Conservation (phyloP, 345 rosid genomes). For the Eucalyptus curtisii region DNA sequence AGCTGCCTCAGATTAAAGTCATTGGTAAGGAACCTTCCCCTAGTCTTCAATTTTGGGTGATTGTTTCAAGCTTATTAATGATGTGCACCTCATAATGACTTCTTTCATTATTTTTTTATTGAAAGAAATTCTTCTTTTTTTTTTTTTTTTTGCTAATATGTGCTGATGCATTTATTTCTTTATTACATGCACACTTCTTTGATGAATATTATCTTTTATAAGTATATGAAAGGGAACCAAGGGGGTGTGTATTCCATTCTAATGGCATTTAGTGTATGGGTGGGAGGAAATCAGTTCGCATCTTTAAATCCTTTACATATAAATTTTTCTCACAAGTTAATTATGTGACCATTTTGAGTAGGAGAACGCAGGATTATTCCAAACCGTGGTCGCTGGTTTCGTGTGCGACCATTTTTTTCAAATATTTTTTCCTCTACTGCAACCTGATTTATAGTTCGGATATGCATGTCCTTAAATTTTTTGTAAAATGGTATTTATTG, state of each 20-base stretch:
- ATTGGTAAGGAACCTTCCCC: conserved; percentile 32
- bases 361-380: neutral
- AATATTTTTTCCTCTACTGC: neutral
- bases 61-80: neutral
- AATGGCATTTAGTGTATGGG: neutral
- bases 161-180: neutral
- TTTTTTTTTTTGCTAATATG: neutral
- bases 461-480: neutral
- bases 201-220: neutral
- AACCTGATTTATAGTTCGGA: neutral
- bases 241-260: neutral
- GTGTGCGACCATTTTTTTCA: neutral
- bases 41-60: neutral
- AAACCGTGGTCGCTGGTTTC: neutral
- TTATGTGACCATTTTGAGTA: neutral
- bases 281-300: neutral
- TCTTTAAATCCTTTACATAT: neutral
- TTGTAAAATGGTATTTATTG: neutral
- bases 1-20: conserved; percentile 38
- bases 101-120: neutral
- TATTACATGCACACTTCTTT: neutral
- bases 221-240: neutral
- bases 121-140: neutral
- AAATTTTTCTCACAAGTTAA: neutral
- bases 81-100: neutral